These are phyloP conservation scores for Mycosarcoma mackinlayi DNA, from an alignment of 1,284 basidiomycete species.

Conservation along the genomic window DNA sequence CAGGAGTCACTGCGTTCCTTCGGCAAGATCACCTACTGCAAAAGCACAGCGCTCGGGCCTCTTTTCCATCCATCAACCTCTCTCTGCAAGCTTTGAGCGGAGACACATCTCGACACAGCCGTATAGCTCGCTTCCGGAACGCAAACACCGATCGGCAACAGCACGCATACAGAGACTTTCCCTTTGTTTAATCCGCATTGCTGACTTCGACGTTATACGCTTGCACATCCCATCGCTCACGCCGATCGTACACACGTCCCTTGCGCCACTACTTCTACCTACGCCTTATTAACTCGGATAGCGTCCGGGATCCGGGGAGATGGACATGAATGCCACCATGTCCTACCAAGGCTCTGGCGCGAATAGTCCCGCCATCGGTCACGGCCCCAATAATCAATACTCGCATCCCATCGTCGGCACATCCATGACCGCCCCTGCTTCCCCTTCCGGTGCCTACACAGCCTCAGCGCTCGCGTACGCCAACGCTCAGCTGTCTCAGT, in stretches of 20 bases:
- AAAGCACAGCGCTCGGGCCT: background rate
- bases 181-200: background rate
- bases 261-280: background rate
- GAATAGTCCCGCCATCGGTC: slow-evolving; percentile 46
- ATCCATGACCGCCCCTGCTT: slow-evolving; percentile 44
- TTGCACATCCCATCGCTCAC: too few relatives aligned
- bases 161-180: too few relatives aligned
- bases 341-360: slow-evolving; percentile 51
- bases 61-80: background rate
- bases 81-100: background rate
- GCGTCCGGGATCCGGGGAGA: slow-evolving; percentile 22
- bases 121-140: background rate
- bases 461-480: slow-evolving; percentile 56
- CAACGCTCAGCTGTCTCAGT: slow-evolving; percentile 60
- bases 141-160: background rate
- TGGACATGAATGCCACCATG: slow-evolving; percentile 56
- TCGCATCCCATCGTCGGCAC: slow-evolving; percentile 24
- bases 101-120: background rate
- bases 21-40: background rate
- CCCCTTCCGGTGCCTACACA: slow-evolving; percentile 44
- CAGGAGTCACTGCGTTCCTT: too few relatives aligned
- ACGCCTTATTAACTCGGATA: slow-evolving; percentile 7
- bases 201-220: too few relatives aligned
- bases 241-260: background rate
- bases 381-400: slow-evolving; percentile 16